Percentiles rank a stretch among this genome's conserved stretches.
phyloP scores from a whole-genome alignment of 805 yeast genomes.

The Kazachstania bromeliacearum region DNA sequence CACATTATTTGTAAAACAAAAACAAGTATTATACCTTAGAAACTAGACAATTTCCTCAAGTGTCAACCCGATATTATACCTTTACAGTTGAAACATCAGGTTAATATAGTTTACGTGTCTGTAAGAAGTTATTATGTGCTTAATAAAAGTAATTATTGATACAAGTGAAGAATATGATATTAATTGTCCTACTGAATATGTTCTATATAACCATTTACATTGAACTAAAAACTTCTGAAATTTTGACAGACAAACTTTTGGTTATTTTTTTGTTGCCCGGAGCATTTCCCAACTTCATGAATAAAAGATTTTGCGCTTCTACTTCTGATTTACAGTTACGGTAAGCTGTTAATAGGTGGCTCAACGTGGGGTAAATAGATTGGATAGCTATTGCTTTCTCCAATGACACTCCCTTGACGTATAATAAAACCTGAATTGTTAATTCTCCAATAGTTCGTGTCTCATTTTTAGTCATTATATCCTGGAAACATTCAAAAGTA shows the following conservation, averaged over 20 bases:
- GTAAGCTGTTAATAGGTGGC: conserved; percentile 33
- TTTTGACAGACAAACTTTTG: conserved; percentile 26
- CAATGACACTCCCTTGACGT: conserved; percentile 68
- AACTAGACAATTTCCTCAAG: too few relatives aligned
- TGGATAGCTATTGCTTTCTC: conserved; percentile 83
- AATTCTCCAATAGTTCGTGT: conserved; percentile 66
- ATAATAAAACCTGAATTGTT: conserved; percentile 67
- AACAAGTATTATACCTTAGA: too few relatives aligned
- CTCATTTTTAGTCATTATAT: conserved; percentile 58
- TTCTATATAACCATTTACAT: too few relatives aligned
- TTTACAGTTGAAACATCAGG: too few relatives aligned
- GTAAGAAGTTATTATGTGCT: too few relatives aligned
- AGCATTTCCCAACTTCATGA: conserved; percentile 20
- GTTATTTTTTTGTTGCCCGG: conserved; percentile 29
- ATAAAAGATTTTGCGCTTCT: conserved; percentile 23
- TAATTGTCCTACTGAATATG: too few relatives aligned
- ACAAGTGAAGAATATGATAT: too few relatives aligned
- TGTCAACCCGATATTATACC: too few relatives aligned
- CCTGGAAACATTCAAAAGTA: conserved; percentile 48
- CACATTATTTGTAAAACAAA: too few relatives aligned
- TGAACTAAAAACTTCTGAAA: conserved; percentile 17
- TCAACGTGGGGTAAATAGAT: conserved; percentile 60
- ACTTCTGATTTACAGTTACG: conserved; percentile 16
- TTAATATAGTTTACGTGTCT: too few relatives aligned
- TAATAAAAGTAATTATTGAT: too few relatives aligned